Conservation (phyloP, 306 rosid genomes). For the Cucumis hystrix region DNA sequence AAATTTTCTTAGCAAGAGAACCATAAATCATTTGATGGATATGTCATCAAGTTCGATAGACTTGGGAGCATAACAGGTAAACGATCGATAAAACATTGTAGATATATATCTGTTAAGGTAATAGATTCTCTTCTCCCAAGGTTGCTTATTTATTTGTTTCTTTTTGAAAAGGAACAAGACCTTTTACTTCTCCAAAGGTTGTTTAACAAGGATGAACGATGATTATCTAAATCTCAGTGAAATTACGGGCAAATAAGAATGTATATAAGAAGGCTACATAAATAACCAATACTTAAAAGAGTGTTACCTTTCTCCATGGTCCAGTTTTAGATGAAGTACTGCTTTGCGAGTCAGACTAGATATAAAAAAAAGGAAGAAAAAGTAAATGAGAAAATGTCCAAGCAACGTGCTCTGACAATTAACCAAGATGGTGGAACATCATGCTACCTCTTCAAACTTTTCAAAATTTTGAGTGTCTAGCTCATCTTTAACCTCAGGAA, state of each 20-base stretch:
- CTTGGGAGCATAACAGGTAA: no score
- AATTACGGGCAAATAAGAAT: background rate
- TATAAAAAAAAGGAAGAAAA: slow-evolving; percentile 11
- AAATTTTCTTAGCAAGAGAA: background rate
- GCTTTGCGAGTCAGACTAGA: slow-evolving; percentile 53
- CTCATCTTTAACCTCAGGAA: slow-evolving; percentile 93
- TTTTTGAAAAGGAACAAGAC: no score
- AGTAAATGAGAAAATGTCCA: slow-evolving; percentile 12
- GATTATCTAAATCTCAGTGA: background rate
- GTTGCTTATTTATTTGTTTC: no score
- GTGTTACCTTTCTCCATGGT: slow-evolving; percentile 89
- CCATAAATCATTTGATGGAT: background rate
- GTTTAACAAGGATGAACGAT: background rate
- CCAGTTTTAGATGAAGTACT: slow-evolving; percentile 58
- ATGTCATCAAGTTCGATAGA: background rate
- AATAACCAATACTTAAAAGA: background rate
- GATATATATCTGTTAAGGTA: no score
- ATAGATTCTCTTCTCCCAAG: no score
- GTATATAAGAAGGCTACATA: background rate
- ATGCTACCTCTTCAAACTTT: slow-evolving; percentile 82
- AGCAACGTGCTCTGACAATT: slow-evolving; percentile 5
- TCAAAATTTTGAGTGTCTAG: slow-evolving; percentile 97
- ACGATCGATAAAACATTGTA: no score
- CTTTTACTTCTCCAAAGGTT: background rate
- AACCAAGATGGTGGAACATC: slow-evolving; percentile 9